Evolutionary conservation across 2,329 filamentous ascomycete genomes (phyloP).

Genomic region (Trichoderma afroharzianum): DNA sequence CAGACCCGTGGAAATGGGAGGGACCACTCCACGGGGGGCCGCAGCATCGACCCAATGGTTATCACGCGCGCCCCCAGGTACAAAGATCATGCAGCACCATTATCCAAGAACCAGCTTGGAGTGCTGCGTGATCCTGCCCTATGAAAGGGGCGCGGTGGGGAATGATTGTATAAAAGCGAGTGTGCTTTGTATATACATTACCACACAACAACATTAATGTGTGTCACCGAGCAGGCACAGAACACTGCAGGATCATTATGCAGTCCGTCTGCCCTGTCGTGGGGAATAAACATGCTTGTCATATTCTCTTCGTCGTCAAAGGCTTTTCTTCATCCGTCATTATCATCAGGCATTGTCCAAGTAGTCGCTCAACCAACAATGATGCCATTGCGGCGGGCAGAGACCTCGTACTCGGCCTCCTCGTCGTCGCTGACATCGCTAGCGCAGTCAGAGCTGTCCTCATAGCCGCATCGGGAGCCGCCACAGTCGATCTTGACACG

Average conservation of each 20-base stretch:
- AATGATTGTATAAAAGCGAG: conserved; percentile 21
- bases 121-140: conserved; percentile 26
- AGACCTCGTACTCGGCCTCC: conserved; percentile 43
- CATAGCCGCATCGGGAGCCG: conserved; percentile 81
- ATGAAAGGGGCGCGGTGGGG: conserved; percentile 28
- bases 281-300: conserved; percentile 36
- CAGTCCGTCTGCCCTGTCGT: conserved; percentile 25
- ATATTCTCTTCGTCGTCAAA: conserved; percentile 25
- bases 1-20: conserved; percentile 28
- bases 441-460: conserved; percentile 62
- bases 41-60: conserved; percentile 53
- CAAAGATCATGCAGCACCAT: conserved; percentile 21
- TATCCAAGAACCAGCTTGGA: conserved; percentile 45
- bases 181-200: conserved; percentile 25
- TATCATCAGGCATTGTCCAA: neutral
- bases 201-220: conserved; percentile 29
- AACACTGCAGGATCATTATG: conserved; percentile 25
- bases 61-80: conserved; percentile 25
- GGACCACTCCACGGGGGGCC: conserved; percentile 39
- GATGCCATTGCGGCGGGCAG: conserved; percentile 61
- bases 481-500: conserved; percentile 96
- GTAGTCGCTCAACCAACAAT: conserved; percentile 45
- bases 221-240: conserved; percentile 26
- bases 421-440: conserved; percentile 58
- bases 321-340: conserved; percentile 18